A percentile compares a stretch with the other conserved stretches of the same genome.
phyloP scores from a whole-genome alignment of 2,329 filamentous ascomycete species.

The Clonostachys rosea region DNA sequence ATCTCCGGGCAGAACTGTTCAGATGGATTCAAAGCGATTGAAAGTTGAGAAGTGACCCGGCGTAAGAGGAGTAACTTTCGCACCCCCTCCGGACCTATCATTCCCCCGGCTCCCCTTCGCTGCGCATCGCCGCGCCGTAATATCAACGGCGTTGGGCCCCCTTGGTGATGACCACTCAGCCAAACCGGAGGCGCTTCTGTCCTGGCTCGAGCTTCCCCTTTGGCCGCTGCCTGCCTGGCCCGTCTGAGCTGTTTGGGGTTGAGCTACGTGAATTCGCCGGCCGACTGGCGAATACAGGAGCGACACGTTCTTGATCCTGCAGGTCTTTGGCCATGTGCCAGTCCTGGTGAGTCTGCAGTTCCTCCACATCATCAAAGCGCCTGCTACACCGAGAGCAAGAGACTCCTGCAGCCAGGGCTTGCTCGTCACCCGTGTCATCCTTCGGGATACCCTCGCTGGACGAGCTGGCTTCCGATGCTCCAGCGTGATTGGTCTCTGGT shows the following conservation, averaged over 20 bases:
- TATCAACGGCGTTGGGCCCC: neutral
- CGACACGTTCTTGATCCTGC: conserved; percentile 57
- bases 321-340: conserved; percentile 94
- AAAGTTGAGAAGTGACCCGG: too few species aligned
- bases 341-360: conserved; percentile 74
- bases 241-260: conserved; percentile 29
- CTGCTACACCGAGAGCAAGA: conserved; percentile 64
- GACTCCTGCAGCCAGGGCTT: neutral
- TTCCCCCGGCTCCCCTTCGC: too few species aligned
- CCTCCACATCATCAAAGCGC: conserved; percentile 50
- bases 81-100: too few species aligned
- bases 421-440: neutral
- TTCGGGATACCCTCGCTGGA: neutral
- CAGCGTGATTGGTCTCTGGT: too few species aligned
- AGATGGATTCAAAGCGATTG: too few species aligned
- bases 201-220: conserved; percentile 44
- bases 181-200: conserved; percentile 57
- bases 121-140: neutral
- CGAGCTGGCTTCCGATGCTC: too few species aligned
- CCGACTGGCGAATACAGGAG: conserved; percentile 33
- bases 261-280: conserved; percentile 21
- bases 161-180: conserved; percentile 26
- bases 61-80: too few species aligned
- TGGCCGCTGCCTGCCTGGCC: conserved; percentile 13
- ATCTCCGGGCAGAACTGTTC: too few species aligned